A percentile compares a stretch with the other conserved stretches of the same genome.
Conservation (phyloP, 768 basidiomycete genomes). For the Hypholoma fasciculare region DNA sequence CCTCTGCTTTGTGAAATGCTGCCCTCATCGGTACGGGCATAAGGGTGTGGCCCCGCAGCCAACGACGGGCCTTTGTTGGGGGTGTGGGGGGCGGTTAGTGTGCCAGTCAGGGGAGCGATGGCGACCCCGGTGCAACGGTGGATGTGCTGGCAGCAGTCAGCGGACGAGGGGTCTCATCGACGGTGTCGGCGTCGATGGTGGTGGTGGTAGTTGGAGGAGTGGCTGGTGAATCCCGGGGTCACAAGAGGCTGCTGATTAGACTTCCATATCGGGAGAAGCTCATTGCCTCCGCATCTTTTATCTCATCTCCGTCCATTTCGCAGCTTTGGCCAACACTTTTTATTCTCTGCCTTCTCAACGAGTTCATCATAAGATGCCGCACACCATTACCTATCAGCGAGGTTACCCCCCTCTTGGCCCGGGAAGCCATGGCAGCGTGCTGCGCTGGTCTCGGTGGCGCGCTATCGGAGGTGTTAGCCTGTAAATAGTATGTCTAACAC, state of each 20-base stretch:
- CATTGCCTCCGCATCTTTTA: constrained; percentile 17
- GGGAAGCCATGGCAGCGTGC: too few relatives aligned
- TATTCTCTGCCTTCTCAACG: neutral
- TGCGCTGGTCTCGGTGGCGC: too few relatives aligned
- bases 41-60: constrained; percentile 18
- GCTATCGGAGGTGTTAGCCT: too few relatives aligned
- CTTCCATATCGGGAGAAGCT: constrained; percentile 20
- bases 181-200: constrained; percentile 6
- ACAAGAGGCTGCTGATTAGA: constrained; percentile 15
- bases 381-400: neutral
- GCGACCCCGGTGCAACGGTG: neutral
- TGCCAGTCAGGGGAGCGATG: neutral
- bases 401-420: neutral
- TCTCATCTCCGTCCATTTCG: constrained; percentile 37
- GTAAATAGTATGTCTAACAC: too few relatives aligned
- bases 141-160: neutral
- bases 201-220: constrained; percentile 16
- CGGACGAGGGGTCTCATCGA: constrained; percentile 1
- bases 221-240: constrained; percentile 17
- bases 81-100: neutral
- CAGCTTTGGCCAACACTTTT: neutral
- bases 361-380: constrained; percentile 1
- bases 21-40: constrained; percentile 56
- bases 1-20: constrained; percentile 47
- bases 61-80: constrained; percentile 7